These are phyloP conservation scores for Pontederia paniculata DNA, from an alignment of 176 grass and related monocot species.

Conservation along the genomic window DNA sequence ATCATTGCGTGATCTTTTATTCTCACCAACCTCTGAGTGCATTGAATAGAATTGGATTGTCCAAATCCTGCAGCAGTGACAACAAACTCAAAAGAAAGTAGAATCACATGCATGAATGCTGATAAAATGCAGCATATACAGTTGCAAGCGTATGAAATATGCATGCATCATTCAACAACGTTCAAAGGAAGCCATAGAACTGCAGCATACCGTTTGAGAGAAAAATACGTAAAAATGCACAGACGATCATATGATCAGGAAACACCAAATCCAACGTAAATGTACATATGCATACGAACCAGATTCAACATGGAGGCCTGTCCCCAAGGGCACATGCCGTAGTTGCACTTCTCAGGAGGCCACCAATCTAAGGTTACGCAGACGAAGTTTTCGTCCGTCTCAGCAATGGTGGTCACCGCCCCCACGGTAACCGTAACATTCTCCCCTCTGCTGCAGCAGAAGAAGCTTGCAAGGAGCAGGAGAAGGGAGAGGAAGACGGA, in stretches of 20 bases:
- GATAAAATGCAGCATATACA: neutral
- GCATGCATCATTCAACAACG: too few species aligned
- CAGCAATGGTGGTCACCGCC: constrained; percentile 22
- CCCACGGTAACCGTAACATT: neutral
- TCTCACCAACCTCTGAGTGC: constrained; percentile 32
- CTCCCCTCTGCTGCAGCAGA: neutral
- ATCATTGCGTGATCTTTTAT: neutral
- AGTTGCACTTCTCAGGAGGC: constrained; percentile 54
- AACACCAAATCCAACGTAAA: too few species aligned
- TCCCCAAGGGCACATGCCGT: constrained; percentile 37
- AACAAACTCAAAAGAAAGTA: neutral
- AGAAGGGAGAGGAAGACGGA: neutral
- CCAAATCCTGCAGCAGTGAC: constrained; percentile 32
- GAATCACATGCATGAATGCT: neutral
- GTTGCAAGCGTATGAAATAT: too few species aligned
- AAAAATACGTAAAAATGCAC: neutral
- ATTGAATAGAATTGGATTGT: constrained; percentile 36
- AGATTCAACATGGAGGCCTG: constrained; percentile 50
- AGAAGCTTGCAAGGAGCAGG: neutral
- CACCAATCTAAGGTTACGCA: constrained; percentile 60
- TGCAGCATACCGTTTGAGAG: neutral
- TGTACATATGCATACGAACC: constrained; percentile 14
- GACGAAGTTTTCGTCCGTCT: constrained; percentile 35
- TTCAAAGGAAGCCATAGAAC: too few species aligned
- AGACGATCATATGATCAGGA: too few species aligned